Evolutionary conservation across 2,329 filamentous ascomycete genomes (phyloP).

Genomic region (Byssothecium circinans): DNA sequence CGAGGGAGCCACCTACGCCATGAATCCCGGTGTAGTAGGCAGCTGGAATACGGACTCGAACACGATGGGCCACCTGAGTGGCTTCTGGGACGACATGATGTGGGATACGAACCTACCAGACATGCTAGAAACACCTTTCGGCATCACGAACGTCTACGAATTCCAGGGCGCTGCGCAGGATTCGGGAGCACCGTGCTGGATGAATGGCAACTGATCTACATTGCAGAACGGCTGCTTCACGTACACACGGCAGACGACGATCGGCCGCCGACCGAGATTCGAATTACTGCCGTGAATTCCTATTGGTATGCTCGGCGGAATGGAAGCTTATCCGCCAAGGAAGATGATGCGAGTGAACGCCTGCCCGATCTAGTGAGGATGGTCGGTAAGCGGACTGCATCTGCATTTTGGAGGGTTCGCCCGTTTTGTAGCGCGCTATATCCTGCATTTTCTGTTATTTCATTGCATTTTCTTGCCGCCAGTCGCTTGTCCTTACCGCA

Average conservation of each 20-base stretch:
- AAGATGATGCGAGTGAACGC: conserved; percentile 6
- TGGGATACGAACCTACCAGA: conserved; percentile 45
- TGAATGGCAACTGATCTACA: conserved; percentile 35
- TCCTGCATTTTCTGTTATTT: conserved; percentile 3
- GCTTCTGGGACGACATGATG: conserved; percentile 48
- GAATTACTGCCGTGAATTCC: not conserved
- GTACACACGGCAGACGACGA: not conserved
- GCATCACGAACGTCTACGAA: conserved; percentile 38
- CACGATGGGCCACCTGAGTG: conserved; percentile 32
- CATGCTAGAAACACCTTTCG: conserved; percentile 41
- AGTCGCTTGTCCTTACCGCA: not conserved
- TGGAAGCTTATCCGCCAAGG: conserved; percentile 12
- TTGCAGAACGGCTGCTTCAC: not conserved
- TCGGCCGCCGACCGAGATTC: not conserved
- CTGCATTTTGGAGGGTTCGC: conserved; percentile 1
- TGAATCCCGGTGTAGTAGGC: conserved; percentile 22
- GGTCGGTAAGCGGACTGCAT: not conserved
- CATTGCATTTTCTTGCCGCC: conserved; percentile 6
- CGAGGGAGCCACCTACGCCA: conserved; percentile 28
- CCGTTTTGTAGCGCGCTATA: not conserved
- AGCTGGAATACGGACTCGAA: conserved; percentile 28
- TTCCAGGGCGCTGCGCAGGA: conserved; percentile 39
- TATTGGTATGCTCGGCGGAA: conserved; percentile 16
- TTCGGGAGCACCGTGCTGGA: conserved; percentile 38
- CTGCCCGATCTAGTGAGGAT: conserved; percentile 6